Evolutionary conservation across 371 early-diverging fungal species (phyloP), one percentile per base, ranked within the genome.

Genomic region (Mortierella sp.): DNA sequence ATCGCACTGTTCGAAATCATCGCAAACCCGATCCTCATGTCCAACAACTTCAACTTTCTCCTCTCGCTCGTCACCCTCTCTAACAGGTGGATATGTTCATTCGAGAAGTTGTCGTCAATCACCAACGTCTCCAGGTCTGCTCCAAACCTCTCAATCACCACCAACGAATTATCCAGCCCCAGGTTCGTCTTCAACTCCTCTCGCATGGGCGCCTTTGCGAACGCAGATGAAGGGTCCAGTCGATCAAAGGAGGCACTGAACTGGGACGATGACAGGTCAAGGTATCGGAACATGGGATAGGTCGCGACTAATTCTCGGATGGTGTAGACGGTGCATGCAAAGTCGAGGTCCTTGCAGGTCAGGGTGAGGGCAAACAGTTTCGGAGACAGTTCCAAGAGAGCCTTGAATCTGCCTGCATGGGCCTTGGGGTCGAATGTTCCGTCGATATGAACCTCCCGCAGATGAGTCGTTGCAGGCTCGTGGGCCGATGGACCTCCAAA

Each of bases 131-230:
- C 55, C 26, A 69, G 43, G 19, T 69, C 69, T 24, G 48, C 29
- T 4, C 69, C 69, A 41, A 69, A 69, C n/a, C 69, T 39, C 69
- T 69, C 69, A 26, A 55, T 69, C 40, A 69, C 69, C 0, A 31
- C 53, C 69, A 69, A 16, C 0, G 52, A 37, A 29, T 40, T 50
- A 31, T 69, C 69, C 19, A 40, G 40, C 11, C 43, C 55, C 2
- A 39, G 55, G 26, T 41, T 69, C 13, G 53, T 19, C 37, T 58
- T 55, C 24, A 40, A 14, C 6, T 69, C 69, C 69, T 55, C 69
- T 52, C 43, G 52, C 9, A 29, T 26, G 24, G 40, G 69, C 40
- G 55, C 22, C 22, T 55, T 69, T n/a, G 53, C 69, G 29, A 55
- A 69, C 19, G 69, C 69, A 19, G 69, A 69, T 39, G 37, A 41